Percentiles rank a stretch among this genome's conserved stretches.
Evolutionary conservation across 306 rosid genomes (phyloP).

Genomic region (Quercus alba): DNA sequence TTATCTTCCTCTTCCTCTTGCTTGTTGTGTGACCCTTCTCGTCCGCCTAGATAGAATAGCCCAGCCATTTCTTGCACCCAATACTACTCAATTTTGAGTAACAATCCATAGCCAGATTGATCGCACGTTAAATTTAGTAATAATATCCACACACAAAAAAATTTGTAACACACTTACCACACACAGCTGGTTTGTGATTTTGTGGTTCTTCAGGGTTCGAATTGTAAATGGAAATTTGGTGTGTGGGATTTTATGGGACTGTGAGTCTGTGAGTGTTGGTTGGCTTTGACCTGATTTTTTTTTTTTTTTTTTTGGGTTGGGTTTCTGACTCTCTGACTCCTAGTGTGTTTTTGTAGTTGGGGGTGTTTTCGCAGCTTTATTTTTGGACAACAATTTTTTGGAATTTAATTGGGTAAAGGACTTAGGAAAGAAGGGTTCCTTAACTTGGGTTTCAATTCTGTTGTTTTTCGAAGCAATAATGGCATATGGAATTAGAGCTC

Average conservation of each 20-base stretch:
- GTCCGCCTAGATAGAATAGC: conserved; percentile 78
- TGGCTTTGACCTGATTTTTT: conserved; percentile 29
- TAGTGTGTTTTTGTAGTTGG: conserved; percentile 31
- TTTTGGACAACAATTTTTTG: conserved; percentile 7
- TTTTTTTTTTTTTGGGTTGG: neutral
- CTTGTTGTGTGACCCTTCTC: conserved; percentile 35
- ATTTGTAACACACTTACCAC: neutral
- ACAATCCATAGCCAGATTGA: conserved; percentile 74
- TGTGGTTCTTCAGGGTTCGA: conserved; percentile 19
- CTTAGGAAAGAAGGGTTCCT: neutral
- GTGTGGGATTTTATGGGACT: conserved; percentile 2
- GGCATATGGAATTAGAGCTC: conserved; percentile 81
- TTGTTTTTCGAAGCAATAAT: conserved; percentile 58
- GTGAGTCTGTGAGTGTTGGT: neutral
- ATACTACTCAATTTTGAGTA: conserved; percentile 48
- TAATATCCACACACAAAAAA: neutral
- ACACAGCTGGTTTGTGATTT: conserved; percentile 1
- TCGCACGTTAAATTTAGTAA: neutral
- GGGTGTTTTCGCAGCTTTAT: conserved; percentile 53
- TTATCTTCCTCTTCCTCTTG: conserved; percentile 27
- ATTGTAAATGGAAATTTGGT: neutral
- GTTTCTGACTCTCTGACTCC: conserved; percentile 19
- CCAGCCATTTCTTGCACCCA: conserved; percentile 81
- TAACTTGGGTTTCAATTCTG: conserved; percentile 22
- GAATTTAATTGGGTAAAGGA: neutral